phyloP scores from a whole-genome alignment of 1,139 yeast species.

The Zygoascus sp. region DNA sequence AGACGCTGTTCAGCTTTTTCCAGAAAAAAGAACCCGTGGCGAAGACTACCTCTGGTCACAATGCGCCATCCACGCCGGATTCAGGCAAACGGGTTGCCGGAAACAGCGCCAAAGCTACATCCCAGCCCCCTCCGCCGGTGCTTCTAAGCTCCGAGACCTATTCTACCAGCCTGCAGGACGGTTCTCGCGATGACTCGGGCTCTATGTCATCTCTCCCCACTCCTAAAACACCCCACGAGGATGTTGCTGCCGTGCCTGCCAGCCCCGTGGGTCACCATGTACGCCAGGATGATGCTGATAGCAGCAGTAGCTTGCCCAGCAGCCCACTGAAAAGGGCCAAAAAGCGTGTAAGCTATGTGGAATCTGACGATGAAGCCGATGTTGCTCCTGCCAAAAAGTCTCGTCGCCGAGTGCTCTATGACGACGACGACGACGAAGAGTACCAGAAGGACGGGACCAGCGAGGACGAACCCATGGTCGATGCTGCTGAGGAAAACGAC shows the following conservation, averaged over 20 bases:
- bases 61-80: constrained; percentile 11
- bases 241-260: constrained; percentile 1
- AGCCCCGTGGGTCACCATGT: constrained; percentile 1
- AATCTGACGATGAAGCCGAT: constrained; percentile 25
- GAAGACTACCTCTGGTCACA: not conserved
- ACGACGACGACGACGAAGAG: constrained; percentile 22
- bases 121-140: constrained; percentile 8
- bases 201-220: constrained; percentile 15
- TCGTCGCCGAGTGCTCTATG: constrained; percentile 16
- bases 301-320: constrained; percentile 9
- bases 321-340: constrained; percentile 17
- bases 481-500: constrained; percentile 20
- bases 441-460: constrained; percentile 11
- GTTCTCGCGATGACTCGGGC: constrained; percentile 8
- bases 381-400: constrained; percentile 8
- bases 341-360: constrained; percentile 24
- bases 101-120: constrained; percentile 5
- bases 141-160: constrained; percentile 7
- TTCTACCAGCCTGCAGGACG: not conserved
- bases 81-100: constrained; percentile 7
- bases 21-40: constrained; percentile 14
- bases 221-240: constrained; percentile 14
- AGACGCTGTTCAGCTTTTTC: constrained; percentile 25
- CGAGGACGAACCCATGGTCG: constrained; percentile 17
- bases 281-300: not conserved